These are phyloP conservation scores for Crithidia expoeki DNA, from an alignment of 208 protist genomes.

Conservation along the genomic window DNA sequence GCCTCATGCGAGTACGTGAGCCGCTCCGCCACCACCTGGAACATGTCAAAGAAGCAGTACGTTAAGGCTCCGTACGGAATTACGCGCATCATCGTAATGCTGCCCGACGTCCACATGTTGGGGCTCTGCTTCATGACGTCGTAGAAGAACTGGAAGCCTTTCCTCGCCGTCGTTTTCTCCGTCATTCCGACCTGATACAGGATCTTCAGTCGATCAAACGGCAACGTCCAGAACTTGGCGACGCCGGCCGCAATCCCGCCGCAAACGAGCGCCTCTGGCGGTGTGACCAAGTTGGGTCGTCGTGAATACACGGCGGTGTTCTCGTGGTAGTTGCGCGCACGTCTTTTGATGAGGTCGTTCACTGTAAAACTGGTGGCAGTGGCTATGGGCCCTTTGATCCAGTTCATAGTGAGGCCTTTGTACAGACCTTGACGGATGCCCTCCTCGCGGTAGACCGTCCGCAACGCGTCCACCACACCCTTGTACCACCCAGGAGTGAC, in stretches of 20 bases:
- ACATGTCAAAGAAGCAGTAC: conserved; percentile 92
- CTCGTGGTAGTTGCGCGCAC: conserved; percentile 77
- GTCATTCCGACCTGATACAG: conserved; percentile 90
- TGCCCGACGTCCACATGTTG: conserved; percentile 87
- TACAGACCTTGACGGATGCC: conserved; percentile 83
- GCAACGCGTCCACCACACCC: conserved; percentile 66
- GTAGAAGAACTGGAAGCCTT: conserved; percentile 42
- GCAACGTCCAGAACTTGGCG: conserved; percentile 89
- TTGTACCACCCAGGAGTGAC: conserved; percentile 78
- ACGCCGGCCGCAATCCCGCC: conserved; percentile 92
- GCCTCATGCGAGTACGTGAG: conserved; percentile 74
- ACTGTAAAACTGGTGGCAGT: conserved; percentile 89
- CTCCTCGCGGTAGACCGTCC: conserved; percentile 75
- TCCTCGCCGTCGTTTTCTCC: conserved; percentile 32
- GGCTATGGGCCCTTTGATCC: conserved; percentile 94
- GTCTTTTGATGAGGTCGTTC: conserved; percentile 90
- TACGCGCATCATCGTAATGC: conserved; percentile 93
- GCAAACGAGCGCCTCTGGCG: conserved; percentile 79
- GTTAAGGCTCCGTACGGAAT: conserved; percentile 93
- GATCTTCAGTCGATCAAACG: conserved; percentile 94
- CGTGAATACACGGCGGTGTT: conserved; percentile 42
- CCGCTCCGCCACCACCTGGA: conserved; percentile 76
- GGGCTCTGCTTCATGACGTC: conserved; percentile 69
- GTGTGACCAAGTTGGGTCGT: conserved; percentile 55
- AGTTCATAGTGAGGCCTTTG: conserved; percentile 94